Evolutionary conservation across 1,284 basidiomycete species (phyloP).

Genomic region (Tilletia setariae): DNA sequence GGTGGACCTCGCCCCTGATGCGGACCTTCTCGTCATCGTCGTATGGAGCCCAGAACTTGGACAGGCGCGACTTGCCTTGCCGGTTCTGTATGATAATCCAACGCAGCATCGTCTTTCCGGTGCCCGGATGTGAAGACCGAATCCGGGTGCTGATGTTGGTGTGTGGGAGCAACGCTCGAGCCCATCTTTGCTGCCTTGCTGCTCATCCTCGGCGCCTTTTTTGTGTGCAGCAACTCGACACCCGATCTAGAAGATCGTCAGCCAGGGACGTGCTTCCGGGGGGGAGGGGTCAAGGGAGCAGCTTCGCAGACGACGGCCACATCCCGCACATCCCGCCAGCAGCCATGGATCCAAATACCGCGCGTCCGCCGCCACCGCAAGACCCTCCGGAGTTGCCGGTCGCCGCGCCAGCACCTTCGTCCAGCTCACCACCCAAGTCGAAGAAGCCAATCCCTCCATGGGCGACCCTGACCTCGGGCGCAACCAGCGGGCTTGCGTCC

Average conservation of each 20-base stretch:
- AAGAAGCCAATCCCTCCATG: conserved; percentile 29
- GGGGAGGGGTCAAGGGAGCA: too few species aligned
- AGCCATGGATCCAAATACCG: too few species aligned
- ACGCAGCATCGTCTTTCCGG: conserved; percentile 69
- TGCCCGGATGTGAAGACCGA: background rate
- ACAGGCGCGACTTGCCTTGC: conserved; percentile 92
- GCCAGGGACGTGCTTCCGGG: too few species aligned
- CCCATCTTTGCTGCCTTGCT: background rate
- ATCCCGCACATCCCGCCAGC: too few species aligned
- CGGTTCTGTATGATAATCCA: conserved; percentile 94
- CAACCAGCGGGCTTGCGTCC: conserved; percentile 45
- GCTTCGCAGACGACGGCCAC: too few species aligned
- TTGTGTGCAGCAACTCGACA: background rate
- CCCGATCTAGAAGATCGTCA: background rate
- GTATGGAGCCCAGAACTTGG: conserved; percentile 89
- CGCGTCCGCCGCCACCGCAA: too few species aligned
- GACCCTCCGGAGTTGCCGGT: too few species aligned
- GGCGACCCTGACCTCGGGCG: conserved; percentile 47
- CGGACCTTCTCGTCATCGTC: conserved; percentile 66
- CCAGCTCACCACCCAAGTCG: too few species aligned
- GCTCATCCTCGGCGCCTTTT: conserved; percentile 14
- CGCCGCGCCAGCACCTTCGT: too few species aligned
- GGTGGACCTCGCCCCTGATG: conserved; percentile 88
- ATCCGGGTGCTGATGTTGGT: background rate
- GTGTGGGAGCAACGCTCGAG: background rate